Evolutionary conservation across 2,329 filamentous ascomycete species (phyloP), one percentile per base, ranked within the genome.

Genomic region (Aureobasidium zeae): DNA sequence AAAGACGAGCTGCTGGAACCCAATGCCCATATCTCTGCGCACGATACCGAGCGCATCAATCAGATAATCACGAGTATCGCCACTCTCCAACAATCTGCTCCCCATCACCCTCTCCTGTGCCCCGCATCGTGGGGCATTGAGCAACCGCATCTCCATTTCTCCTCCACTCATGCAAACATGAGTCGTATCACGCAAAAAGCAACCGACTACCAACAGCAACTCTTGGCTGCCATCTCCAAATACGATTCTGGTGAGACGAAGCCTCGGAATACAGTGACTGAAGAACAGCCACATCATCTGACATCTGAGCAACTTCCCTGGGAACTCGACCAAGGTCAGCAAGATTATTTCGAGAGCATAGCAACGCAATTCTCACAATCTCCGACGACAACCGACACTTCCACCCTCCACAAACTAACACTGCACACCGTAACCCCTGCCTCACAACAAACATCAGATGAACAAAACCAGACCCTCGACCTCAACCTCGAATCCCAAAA

Each of bases 321-420:
- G 57, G 59, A 73, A 13, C 74, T 83, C 47, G 77, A 81, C 33
- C 70, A 72, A 48, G 76, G 73, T 1, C 68, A 74, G 15, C 70
- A 79, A 52, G 62, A 70, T 7, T 43, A 42, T 20, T 37, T 47
- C 19, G 30, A 33, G 15, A 25, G 19, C 13, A 17, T 47, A 5
- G 31, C 22, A 8, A 31, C 13, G 5, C 36, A n/a, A 12, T 47
- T 46, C 24, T 29, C 24, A 11, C 20, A 46, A 19, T 11, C 10
- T 0, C 44, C 44, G 12, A 15, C n/a, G 1, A 28, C 11, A 2
- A 10, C 25, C 4, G 33, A 36, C 15, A 16, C 19, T n/a, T 38
- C 34, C 8, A 12, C 19, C 8, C 15, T 43, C 4, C 39, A 32
- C 2, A 7, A 2, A 11, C 5, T 34, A 16, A 10, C 10, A 2